A percentile compares a stretch with the other conserved stretches of the same genome.
Evolutionary conservation across 2,329 filamentous ascomycete species (phyloP).

Genomic region (Sporothrix pallida): DNA sequence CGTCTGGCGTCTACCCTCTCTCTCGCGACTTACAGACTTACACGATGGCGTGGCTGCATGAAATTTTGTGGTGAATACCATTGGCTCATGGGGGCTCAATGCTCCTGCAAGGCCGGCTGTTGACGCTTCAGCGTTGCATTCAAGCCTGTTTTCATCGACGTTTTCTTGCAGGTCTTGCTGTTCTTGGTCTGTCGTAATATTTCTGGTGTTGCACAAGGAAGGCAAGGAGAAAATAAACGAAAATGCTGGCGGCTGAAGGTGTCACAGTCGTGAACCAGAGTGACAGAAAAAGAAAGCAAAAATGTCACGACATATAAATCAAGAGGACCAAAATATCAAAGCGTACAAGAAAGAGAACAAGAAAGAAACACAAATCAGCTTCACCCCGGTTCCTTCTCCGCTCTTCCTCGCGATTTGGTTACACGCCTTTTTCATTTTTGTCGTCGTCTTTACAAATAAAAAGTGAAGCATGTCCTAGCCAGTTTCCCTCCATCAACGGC

Average conservation of each 20-base stretch:
- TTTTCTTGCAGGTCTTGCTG: neutral
- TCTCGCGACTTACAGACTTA: neutral
- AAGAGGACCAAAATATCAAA: neutral
- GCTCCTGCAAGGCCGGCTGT: neutral
- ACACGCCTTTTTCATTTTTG: neutral
- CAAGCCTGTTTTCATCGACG: neutral
- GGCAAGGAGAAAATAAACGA: neutral
- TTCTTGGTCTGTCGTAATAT: neutral
- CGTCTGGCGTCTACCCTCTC: neutral
- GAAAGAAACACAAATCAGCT: neutral
- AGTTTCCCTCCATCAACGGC: neutral
- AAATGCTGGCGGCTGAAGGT: neutral
- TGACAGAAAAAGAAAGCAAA: neutral
- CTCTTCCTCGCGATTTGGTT: neutral
- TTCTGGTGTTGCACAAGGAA: slow-evolving; percentile 19
- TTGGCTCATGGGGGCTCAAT: neutral
- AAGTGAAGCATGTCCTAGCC: neutral
- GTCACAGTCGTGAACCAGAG: neutral
- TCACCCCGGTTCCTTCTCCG: neutral
- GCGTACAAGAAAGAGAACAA: neutral
- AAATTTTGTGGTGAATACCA: neutral
- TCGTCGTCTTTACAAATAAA: neutral
- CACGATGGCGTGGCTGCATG: neutral
- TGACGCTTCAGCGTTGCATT: slow-evolving; percentile 9
- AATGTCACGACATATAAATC: neutral